Conservation (phyloP, 805 yeast genomes). For the Torulaspora franciscae region DNA sequence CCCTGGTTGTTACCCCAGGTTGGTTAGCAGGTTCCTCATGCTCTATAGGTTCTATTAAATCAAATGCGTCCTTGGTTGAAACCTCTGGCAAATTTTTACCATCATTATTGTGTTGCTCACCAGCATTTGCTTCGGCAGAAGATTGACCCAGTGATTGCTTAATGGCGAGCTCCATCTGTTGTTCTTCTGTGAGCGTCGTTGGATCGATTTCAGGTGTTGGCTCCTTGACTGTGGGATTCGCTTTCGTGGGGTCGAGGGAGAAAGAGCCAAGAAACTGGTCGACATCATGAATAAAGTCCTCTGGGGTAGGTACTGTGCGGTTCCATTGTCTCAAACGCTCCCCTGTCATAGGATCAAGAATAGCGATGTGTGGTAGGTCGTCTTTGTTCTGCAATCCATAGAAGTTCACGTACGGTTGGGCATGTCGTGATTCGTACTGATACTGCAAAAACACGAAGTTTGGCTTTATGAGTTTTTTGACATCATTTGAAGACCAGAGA, state of each 20-base stretch:
- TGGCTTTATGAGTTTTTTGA: slow-evolving; percentile 59
- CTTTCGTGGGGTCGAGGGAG: slow-evolving; percentile 56
- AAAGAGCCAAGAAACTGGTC: slow-evolving; percentile 62
- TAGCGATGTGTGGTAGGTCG: slow-evolving; percentile 79
- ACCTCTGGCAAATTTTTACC: slow-evolving; percentile 19
- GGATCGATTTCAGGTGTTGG: slow-evolving; percentile 55
- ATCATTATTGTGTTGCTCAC: slow-evolving; percentile 11
- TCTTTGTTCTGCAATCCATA: slow-evolving; percentile 54
- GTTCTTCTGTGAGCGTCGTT: slow-evolving; percentile 68
- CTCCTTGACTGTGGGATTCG: slow-evolving; percentile 63
- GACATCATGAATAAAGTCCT: slow-evolving; percentile 61
- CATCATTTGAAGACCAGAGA: slow-evolving; percentile 70
- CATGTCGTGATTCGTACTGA: slow-evolving; percentile 70
- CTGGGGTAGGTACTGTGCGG: slow-evolving; percentile 53
- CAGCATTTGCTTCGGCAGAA: slow-evolving; percentile 25
- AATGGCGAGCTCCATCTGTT: slow-evolving; percentile 73
- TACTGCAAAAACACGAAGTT: slow-evolving; percentile 83
- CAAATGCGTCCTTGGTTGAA: slow-evolving; percentile 43
- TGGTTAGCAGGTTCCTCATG: slow-evolving; percentile 59
- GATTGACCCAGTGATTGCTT: slow-evolving; percentile 52
- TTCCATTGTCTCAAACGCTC: slow-evolving; percentile 79
- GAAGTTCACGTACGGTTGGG: slow-evolving; percentile 63
- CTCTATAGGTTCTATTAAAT: slow-evolving; percentile 45
- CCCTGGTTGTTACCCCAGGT: slow-evolving; percentile 59
- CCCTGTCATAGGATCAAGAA: slow-evolving; percentile 92